Evolutionary conservation across 1,139 yeast species (phyloP).

Genomic region (Geotrichum aggregatum): DNA sequence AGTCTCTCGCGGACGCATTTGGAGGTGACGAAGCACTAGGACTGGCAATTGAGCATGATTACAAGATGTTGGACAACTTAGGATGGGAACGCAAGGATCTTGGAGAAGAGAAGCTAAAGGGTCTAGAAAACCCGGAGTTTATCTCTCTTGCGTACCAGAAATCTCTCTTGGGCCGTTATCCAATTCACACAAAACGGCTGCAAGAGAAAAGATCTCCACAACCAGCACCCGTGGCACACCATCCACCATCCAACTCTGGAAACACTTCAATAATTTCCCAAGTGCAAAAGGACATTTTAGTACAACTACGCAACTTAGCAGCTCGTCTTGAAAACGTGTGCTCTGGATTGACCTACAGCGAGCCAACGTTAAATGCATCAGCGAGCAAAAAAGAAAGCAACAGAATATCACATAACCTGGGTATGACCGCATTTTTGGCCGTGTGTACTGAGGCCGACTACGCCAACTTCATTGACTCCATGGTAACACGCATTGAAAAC

Average conservation of each 20-base stretch:
- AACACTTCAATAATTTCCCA: constrained; percentile 12
- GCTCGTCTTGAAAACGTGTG: constrained; percentile 50
- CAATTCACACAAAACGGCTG: constrained; percentile 23
- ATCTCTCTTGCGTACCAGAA: constrained; percentile 77
- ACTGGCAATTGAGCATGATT: constrained; percentile 62
- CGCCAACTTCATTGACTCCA: constrained; percentile 54
- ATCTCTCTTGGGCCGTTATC: constrained; percentile 19
- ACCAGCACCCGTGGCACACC: no score
- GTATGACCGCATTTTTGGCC: constrained; percentile 11
- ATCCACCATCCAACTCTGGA: neutral
- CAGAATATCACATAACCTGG: no score
- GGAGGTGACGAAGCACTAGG: constrained; percentile 58
- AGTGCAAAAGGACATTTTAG: constrained; percentile 38
- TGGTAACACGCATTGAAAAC: constrained; percentile 61
- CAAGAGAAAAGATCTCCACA: constrained; percentile 35
- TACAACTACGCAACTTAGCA: constrained; percentile 46
- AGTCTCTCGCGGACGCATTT: constrained; percentile 53
- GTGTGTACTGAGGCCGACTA: constrained; percentile 39
- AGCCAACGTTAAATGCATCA: neutral
- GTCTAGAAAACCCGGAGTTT: constrained; percentile 87
- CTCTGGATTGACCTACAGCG: constrained; percentile 33
- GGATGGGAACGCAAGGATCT: constrained; percentile 68
- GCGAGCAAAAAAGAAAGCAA: no score
- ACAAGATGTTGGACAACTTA: constrained; percentile 58
- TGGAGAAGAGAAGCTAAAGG: constrained; percentile 89